Conservation (phyloP, 345 rosid species). For the Eucalyptus dawsonii region DNA sequence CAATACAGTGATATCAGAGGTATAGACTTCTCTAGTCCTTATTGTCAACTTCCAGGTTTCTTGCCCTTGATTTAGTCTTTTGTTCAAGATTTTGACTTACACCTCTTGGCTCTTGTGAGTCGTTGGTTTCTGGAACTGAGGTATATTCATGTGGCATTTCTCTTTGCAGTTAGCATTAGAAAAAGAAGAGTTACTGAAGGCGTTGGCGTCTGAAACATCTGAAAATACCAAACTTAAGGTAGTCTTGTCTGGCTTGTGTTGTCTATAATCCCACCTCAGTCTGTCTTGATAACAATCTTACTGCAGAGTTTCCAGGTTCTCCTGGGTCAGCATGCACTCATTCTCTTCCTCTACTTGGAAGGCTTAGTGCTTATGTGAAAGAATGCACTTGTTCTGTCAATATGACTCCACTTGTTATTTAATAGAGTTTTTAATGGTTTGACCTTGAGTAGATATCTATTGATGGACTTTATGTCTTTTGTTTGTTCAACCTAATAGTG, state of each 20-base stretch:
- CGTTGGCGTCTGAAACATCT: slow-evolving; percentile 61
- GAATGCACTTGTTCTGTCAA: not conserved
- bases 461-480: not conserved
- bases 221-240: slow-evolving; percentile 75
- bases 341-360: not conserved
- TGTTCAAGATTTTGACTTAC: not conserved
- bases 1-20: slow-evolving; percentile 64
- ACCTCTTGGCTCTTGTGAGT: not conserved
- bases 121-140: not conserved
- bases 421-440: not conserved
- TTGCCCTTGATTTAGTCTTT: not conserved
- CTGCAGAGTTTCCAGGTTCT: not conserved
- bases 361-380: not conserved
- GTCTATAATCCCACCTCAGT: not conserved
- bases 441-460: not conserved
- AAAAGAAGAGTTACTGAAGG: slow-evolving; percentile 74
- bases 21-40: not conserved
- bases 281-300: not conserved
- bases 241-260: not conserved
- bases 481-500: not conserved
- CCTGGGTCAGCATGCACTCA: not conserved
- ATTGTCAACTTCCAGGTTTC: not conserved
- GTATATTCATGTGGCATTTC: not conserved
- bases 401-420: not conserved
- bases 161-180: slow-evolving; percentile 68